These are phyloP conservation scores for Pseudomonodictys pantanalensis DNA, from an alignment of 495 filamentous ascomycete species.

Conservation along the genomic window DNA sequence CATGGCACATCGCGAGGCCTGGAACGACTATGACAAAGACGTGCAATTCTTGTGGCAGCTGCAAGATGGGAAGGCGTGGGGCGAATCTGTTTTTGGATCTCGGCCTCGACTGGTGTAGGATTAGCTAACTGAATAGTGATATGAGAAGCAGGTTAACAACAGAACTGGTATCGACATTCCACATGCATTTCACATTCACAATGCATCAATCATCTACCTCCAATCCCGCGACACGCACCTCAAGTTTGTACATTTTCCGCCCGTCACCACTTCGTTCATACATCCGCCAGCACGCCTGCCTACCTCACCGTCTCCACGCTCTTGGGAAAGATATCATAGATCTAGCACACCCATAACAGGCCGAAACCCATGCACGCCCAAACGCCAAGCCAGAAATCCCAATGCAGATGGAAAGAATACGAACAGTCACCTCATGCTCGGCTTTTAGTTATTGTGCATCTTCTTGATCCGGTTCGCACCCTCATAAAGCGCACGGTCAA, in stretches of 20 bases:
- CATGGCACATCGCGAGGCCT: neutral
- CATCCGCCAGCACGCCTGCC: too few relatives aligned
- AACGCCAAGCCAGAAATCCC: slow-evolving; percentile 1
- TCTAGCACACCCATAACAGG: neutral
- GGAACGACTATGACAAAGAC: neutral
- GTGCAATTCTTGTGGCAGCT: neutral
- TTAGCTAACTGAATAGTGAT: too few relatives aligned
- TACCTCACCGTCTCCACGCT: too few relatives aligned
- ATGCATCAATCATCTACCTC: too few relatives aligned
- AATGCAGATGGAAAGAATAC: neutral
- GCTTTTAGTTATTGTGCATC: slow-evolving; percentile 52
- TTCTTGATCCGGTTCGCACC: slow-evolving; percentile 81
- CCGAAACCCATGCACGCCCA: neutral
- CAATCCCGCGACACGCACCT: too few relatives aligned
- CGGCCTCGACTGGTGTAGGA: neutral
- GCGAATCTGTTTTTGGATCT: neutral
- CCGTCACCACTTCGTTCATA: too few relatives aligned
- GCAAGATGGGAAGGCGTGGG: neutral
- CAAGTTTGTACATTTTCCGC: too few relatives aligned
- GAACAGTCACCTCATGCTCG: neutral
- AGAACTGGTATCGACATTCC: too few relatives aligned
- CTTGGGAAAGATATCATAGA: too few relatives aligned
- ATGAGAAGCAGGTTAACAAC: too few relatives aligned
- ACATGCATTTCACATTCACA: too few relatives aligned
- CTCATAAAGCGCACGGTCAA: slow-evolving; percentile 91